A percentile compares a stretch with the other conserved stretches of the same genome.
Conservation (phyloP, 352 stramenopile genomes). For the Phytophthora aleatoria region DNA sequence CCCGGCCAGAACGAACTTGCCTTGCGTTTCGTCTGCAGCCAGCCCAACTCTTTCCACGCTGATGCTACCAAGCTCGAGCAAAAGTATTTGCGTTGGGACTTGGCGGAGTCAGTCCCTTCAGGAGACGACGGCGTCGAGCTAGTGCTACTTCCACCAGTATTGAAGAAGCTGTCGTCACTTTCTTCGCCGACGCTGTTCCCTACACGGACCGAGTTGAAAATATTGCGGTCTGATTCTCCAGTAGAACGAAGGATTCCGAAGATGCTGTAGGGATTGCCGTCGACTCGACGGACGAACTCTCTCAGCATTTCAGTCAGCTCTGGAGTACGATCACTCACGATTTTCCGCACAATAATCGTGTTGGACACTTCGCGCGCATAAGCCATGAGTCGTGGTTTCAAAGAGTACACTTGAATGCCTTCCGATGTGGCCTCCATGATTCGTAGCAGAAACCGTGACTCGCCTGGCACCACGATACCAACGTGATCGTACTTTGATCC, state of each 20-base stretch:
- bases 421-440: slow-evolving; percentile 84
- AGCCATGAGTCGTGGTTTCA: slow-evolving; percentile 78
- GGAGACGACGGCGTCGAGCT: slow-evolving; percentile 28
- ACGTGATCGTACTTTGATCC: slow-evolving; percentile 82
- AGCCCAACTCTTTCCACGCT: slow-evolving; percentile 80
- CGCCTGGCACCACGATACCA: slow-evolving; percentile 76
- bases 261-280: slow-evolving; percentile 88
- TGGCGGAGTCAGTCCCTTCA: slow-evolving; percentile 7
- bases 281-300: slow-evolving; percentile 66
- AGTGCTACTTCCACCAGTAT: slow-evolving; percentile 24
- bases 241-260: slow-evolving; percentile 67
- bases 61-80: slow-evolving; percentile 82
- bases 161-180: slow-evolving; percentile 16
- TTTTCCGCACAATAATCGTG: slow-evolving; percentile 70
- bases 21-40: slow-evolving; percentile 69
- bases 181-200: slow-evolving; percentile 13
- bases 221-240: slow-evolving; percentile 53
- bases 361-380: slow-evolving; percentile 86
- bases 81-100: slow-evolving; percentile 74
- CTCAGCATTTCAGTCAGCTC: slow-evolving; percentile 48
- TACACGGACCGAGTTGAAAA: slow-evolving; percentile 17
- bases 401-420: slow-evolving; percentile 79
- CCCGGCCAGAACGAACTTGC: slow-evolving; percentile 85
- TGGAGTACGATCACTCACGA: slow-evolving; percentile 48
- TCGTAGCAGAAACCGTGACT: slow-evolving; percentile 58